Conservation (phyloP, 176 grass and related monocot genomes). For the Chloris gayana region DNA sequence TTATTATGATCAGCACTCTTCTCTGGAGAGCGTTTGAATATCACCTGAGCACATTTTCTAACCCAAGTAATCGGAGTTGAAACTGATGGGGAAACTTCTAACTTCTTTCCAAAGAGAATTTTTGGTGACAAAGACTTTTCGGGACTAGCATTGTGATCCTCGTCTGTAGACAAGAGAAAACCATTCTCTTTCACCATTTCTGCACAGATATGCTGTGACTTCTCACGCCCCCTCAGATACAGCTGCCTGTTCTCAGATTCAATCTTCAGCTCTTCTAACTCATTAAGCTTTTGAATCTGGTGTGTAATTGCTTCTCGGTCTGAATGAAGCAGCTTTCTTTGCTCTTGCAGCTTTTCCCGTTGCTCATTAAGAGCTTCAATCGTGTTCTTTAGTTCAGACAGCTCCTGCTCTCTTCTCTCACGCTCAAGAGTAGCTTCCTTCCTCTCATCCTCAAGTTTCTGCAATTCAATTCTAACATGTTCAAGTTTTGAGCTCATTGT, state of each 20-base stretch:
- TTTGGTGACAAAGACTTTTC: slow-evolving; percentile 48
- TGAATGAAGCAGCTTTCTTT: slow-evolving; percentile 78
- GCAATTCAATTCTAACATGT: slow-evolving; percentile 64
- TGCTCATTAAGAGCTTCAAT: slow-evolving; percentile 70
- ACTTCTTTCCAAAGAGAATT: slow-evolving; percentile 35
- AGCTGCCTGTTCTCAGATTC: slow-evolving; percentile 78
- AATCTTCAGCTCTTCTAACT: slow-evolving; percentile 63
- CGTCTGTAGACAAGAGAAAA: slow-evolving; percentile 12
- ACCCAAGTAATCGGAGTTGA: slow-evolving; percentile 77
- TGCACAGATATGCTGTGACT: slow-evolving; percentile 42
- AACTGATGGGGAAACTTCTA: slow-evolving; percentile 45
- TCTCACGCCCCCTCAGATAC: slow-evolving; percentile 35
- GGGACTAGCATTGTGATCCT: slow-evolving; percentile 49
- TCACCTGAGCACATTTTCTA: slow-evolving; percentile 67
- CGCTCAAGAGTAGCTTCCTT: slow-evolving; percentile 65
- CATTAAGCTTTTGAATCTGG: slow-evolving; percentile 76
- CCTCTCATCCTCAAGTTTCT: slow-evolving; percentile 90
- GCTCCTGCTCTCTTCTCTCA: slow-evolving; percentile 73
- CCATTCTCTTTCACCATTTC: slow-evolving; percentile 30
- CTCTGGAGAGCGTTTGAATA: slow-evolving; percentile 77
- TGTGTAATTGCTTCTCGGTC: slow-evolving; percentile 80
- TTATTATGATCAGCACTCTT: slow-evolving; percentile 52
- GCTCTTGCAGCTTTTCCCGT: slow-evolving; percentile 90
- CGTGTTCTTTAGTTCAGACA: slow-evolving; percentile 69
- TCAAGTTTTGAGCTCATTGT: slow-evolving; percentile 56